These are phyloP conservation scores for Fusarium sp. DNA, from an alignment of 2,329 filamentous ascomycete genomes.

Conservation along the genomic window DNA sequence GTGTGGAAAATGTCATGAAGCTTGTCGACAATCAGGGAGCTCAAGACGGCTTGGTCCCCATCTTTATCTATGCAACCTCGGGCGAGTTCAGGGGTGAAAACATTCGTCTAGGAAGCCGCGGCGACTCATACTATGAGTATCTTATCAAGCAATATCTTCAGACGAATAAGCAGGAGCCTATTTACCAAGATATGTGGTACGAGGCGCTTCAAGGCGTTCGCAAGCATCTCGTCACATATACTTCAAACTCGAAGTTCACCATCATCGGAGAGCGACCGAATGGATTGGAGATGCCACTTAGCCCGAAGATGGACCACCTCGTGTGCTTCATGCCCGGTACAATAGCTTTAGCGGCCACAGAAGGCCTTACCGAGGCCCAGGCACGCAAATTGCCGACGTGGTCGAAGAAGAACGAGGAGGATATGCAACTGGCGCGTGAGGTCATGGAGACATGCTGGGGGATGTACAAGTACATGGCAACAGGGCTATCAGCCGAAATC, in stretches of 20 bases:
- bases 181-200: conserved; percentile 94
- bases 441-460: conserved; percentile 98
- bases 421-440: conserved; percentile 87
- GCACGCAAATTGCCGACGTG: conserved; percentile 78
- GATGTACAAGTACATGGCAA: conserved; percentile 91
- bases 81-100: conserved; percentile 85
- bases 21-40: conserved; percentile 84
- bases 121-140: conserved; percentile 99
- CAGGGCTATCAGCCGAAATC: conserved; percentile 94
- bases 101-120: conserved; percentile 90
- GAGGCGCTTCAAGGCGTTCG: conserved; percentile 85
- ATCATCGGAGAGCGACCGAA: conserved; percentile 86
- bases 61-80: conserved; percentile 83
- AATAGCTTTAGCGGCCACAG: conserved; percentile 88
- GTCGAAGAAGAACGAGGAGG: conserved; percentile 82
- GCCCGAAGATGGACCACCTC: conserved; percentile 96
- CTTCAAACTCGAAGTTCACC: conserved; percentile 80
- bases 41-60: conserved; percentile 86
- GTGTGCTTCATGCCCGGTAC: conserved; percentile 98
- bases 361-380: conserved; percentile 76
- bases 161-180: conserved; percentile 82
- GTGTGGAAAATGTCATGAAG: conserved; percentile 90
- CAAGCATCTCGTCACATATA: conserved; percentile 92
- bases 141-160: conserved; percentile 98
- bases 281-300: conserved; percentile 72